phyloP scores from a whole-genome alignment of 2,329 filamentous ascomycete species.

The Fusarium brevicatenulatum region DNA sequence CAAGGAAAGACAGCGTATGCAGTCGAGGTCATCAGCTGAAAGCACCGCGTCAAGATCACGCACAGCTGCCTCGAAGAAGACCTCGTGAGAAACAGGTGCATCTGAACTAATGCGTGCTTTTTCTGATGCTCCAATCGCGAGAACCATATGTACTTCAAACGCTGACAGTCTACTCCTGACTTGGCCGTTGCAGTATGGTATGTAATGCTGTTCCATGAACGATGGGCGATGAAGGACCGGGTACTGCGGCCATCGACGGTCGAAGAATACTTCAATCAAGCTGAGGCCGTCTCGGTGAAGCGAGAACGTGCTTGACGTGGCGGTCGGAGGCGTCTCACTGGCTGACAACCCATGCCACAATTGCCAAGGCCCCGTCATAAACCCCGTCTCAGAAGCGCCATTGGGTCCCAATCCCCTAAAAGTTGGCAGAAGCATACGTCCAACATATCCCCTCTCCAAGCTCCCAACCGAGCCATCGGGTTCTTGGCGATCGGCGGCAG shows the following conservation, averaged over 20 bases:
- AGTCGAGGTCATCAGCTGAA: conserved; percentile 33
- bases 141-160: conserved; percentile 39
- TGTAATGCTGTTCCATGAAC: conserved; percentile 36
- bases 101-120: conserved; percentile 23
- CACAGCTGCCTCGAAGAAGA: conserved; percentile 34
- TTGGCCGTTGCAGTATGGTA: conserved; percentile 25
- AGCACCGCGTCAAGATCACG: conserved; percentile 29
- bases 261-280: conserved; percentile 34
- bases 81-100: conserved; percentile 23
- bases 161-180: conserved; percentile 11
- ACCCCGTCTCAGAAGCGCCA: conserved; percentile 27
- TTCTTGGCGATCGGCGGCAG: neutral
- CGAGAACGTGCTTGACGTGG: conserved; percentile 8
- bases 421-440: conserved; percentile 37
- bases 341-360: conserved; percentile 34
- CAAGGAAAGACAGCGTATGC: conserved; percentile 32
- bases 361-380: conserved; percentile 38
- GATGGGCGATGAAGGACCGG: conserved; percentile 37
- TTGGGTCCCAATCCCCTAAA: conserved; percentile 9
- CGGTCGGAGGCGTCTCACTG: conserved; percentile 22
- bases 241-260: conserved; percentile 38
- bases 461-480: conserved; percentile 18
- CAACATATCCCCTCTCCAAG: conserved; percentile 27
- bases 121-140: conserved; percentile 38
- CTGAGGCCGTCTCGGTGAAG: conserved; percentile 28